Evolutionary conservation across 1,284 basidiomycete species (phyloP).

Genomic region (Ustilago sp.): DNA sequence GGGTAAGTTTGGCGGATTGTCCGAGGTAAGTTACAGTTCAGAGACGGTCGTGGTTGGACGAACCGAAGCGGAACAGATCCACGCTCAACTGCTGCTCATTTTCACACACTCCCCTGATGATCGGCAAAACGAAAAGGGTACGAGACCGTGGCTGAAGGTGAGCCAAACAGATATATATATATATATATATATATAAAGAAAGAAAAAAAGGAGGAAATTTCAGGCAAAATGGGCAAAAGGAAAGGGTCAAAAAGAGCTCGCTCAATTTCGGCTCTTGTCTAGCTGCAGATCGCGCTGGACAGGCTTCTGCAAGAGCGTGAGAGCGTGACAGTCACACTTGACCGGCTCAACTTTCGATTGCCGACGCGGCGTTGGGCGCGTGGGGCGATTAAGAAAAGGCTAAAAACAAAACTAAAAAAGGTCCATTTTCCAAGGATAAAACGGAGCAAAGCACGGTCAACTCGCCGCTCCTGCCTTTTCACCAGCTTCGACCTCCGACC

Average conservation of each 20-base stretch:
- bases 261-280: not conserved
- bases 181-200: not conserved
- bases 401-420: not conserved
- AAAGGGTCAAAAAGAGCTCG: not conserved
- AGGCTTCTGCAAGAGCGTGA: not conserved
- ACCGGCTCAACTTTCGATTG: conserved; percentile 18
- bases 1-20: conserved; percentile 29
- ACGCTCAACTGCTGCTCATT: not conserved
- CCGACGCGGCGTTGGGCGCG: conserved; percentile 1
- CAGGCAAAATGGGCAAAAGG: conserved; percentile 5
- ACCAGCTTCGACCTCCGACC: too few species aligned
- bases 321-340: conserved; percentile 10
- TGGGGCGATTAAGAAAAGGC: not conserved
- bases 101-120: not conserved
- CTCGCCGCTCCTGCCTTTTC: not conserved
- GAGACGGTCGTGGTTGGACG: conserved; percentile 5
- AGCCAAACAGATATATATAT: not conserved
- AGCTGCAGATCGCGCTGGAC: not conserved
- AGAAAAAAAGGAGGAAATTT: not conserved
- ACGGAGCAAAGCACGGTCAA: not conserved
- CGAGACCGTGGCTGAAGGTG: too few species aligned
- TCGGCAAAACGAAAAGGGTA: not conserved
- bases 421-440: too few species aligned
- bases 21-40: conserved; percentile 18
- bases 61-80: conserved; percentile 7